Evolutionary conservation across 225 moss, liverwort and hornwort genomes (phyloP).

Genomic region (Lunularia cruciata): DNA sequence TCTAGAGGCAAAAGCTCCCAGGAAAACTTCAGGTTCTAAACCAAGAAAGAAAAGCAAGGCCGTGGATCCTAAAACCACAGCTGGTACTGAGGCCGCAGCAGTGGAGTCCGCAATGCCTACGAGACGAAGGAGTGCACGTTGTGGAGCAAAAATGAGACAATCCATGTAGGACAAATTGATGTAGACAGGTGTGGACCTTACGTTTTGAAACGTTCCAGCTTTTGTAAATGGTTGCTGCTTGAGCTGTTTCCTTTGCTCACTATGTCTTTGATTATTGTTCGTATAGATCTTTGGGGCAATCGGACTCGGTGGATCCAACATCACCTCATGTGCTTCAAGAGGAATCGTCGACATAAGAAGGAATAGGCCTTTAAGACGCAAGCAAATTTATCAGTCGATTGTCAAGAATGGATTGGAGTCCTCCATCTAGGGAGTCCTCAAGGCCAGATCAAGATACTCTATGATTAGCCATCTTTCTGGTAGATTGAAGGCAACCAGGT

Average conservation of each 20-base stretch:
- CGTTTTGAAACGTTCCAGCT: background rate
- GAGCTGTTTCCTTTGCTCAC: background rate
- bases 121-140: slow-evolving; percentile 16
- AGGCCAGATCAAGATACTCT: background rate
- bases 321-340: background rate
- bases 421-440: background rate
- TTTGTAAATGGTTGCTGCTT: background rate
- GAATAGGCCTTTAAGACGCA: background rate
- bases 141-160: background rate
- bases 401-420: background rate
- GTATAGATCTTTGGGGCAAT: too few species aligned
- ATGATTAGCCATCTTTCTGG: background rate
- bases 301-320: background rate
- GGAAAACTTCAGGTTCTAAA: background rate
- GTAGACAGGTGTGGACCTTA: background rate
- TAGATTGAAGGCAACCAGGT: background rate
- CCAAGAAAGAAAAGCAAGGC: background rate
- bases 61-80: background rate
- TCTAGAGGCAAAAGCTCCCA: slow-evolving; percentile 7
- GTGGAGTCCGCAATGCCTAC: background rate
- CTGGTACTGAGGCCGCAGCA: background rate
- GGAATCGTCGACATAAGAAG: background rate
- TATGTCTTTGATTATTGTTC: background rate
- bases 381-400: background rate
- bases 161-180: background rate